Evolutionary conservation across 2,329 filamentous ascomycete species (phyloP).

Genomic region (Fusarium udum): DNA sequence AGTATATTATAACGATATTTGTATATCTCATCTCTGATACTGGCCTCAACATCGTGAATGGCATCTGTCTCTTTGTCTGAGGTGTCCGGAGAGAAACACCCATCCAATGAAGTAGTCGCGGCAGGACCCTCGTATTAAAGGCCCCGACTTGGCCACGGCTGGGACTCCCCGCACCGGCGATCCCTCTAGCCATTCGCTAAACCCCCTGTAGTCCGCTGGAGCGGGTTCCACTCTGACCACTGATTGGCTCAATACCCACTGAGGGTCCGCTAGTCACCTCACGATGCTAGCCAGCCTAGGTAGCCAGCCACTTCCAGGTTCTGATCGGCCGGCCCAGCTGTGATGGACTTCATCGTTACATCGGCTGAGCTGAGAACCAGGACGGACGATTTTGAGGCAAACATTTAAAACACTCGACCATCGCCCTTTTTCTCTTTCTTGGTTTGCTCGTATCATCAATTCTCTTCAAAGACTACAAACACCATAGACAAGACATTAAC

Average conservation of each 20-base stretch:
- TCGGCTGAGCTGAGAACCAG: conserved; percentile 16
- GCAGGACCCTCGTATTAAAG: conserved; percentile 34
- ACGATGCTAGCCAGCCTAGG: conserved; percentile 22
- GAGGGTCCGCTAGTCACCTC: conserved; percentile 14
- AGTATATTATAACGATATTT: not conserved
- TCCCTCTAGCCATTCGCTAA: conserved; percentile 35
- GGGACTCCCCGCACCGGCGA: conserved; percentile 34
- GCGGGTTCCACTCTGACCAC: not conserved
- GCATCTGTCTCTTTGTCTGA: not conserved
- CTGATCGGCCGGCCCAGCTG: conserved; percentile 12
- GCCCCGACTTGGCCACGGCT: conserved; percentile 28
- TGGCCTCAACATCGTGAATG: not conserved
- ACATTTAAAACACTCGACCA: conserved; percentile 23
- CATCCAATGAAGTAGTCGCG: conserved; percentile 25
- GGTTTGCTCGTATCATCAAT: conserved; percentile 2
- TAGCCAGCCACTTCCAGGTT: conserved; percentile 18
- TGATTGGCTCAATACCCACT: conserved; percentile 18
- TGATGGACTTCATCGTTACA: conserved; percentile 28
- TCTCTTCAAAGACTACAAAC: not conserved
- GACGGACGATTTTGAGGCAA: conserved; percentile 13
- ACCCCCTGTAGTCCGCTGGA: conserved; percentile 4
- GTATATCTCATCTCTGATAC: not conserved
- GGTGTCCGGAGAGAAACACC: conserved; percentile 4
- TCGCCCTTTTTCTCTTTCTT: conserved; percentile 22
- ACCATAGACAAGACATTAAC: not conserved